Base-by-base conservation (phyloP, 2,329 filamentous ascomycete genomes). In the Akanthomyces muscarius region DNA sequence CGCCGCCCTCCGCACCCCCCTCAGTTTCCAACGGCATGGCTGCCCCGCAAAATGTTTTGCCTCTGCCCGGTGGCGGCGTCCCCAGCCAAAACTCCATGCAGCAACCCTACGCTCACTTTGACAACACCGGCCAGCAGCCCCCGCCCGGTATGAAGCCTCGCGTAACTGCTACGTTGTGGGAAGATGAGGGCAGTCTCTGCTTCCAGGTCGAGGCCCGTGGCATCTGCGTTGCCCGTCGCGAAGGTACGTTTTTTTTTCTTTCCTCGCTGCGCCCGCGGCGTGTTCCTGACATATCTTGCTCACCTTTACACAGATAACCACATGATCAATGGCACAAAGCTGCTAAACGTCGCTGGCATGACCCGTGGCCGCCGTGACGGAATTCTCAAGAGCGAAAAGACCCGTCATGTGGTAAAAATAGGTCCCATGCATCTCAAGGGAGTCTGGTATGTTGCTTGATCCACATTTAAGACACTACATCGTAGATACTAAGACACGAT, bases 381-480 rank as follows among this genome's bases (percentile, higher is more conserved):
- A 54, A 98, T 99, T 68, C 78, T 99, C 64, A 99, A 99, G 80
- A 97, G 94, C 74, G 95, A 98, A 77, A 99, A 98, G 78, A 87
- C 93, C 63, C 88, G 95, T 69, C 93, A 97, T 76, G 95, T 98
- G 14, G 95, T 98, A 65, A 99, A 99, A 79, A 98, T 99, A 74
- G 95, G 95, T 0, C 95, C 95, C 4, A 99, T 99, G 95, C 95
- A 98, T 74, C 80, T 99, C 51, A 99, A 99, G 80, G 95, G 95
- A 72, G 93, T 97, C 68, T 97, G 93, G 92, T 96, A 83, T 80
- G 89, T 80, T 64, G 36, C 47, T 50, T 50, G n/a, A 47, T 61
- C 41, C 61, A 56, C 21, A 30, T 57, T 30, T 66, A 57, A 70
- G 63, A 68, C 68, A 69, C 18, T 28, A n/a, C 45, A 44, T 52